phyloP scores from a whole-genome alignment of 192 early-diverging fungal species.

The Coemansia erecta region DNA sequence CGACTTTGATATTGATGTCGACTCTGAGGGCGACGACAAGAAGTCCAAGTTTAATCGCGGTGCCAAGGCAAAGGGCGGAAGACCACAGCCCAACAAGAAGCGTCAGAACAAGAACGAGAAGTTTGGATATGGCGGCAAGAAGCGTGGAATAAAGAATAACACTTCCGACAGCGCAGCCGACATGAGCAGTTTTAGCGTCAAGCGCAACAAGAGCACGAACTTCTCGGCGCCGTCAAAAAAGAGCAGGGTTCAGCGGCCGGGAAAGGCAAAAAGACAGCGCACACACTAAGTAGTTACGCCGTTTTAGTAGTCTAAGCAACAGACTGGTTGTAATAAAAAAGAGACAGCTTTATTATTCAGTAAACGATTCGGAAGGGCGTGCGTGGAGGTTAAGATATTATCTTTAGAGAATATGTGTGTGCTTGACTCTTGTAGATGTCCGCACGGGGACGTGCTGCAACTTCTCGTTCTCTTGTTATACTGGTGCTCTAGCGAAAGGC shows the following conservation, averaged over 20 bases:
- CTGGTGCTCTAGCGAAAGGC: too few species aligned
- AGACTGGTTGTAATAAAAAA: too few species aligned
- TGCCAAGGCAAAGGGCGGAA: conserved; percentile 27
- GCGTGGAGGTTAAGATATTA: too few species aligned
- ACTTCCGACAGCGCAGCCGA: conserved; percentile 73
- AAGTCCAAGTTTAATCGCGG: conserved; percentile 13
- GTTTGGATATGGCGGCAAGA: conserved; percentile 91
- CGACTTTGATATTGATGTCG: conserved; percentile 50
- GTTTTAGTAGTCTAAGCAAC: too few species aligned
- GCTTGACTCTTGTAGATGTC: too few species aligned
- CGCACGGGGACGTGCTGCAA: too few species aligned
- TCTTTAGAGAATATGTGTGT: too few species aligned
- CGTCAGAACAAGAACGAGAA: conserved; percentile 75
- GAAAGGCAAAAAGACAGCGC: conserved; percentile 46
- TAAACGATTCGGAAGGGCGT: too few species aligned
- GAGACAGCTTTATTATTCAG: too few species aligned
- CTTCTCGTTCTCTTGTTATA: too few species aligned
- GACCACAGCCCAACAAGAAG: conserved; percentile 43
- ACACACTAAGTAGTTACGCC: conserved; percentile 5
- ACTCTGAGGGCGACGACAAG: conserved; percentile 28
- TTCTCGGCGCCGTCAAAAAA: conserved; percentile 24
- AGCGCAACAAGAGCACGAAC: conserved; percentile 40
- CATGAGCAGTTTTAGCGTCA: conserved; percentile 62
- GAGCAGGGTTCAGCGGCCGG: conserved; percentile 40
- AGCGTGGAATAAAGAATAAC: conserved; percentile 76